Base-by-base conservation (phyloP, 805 yeast species). In the Kregervanrija pseudodelftensis region DNA sequence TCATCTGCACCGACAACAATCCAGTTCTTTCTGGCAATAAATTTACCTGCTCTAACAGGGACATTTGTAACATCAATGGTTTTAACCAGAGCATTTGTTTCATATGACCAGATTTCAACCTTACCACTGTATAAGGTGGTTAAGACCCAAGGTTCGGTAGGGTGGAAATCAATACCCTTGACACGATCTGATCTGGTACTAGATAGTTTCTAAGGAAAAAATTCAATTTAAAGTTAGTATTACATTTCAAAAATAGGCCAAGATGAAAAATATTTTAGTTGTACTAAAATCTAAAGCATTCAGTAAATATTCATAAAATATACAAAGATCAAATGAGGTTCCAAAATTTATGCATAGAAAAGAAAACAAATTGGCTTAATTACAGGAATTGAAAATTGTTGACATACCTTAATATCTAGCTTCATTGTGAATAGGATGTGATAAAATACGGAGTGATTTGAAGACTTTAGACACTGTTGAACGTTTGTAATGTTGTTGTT, bases 161-260 rank as follows among this genome's bases (percentile, higher is more conserved):
- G 99, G 65, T 93, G 99, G 74, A 93, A 85, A 67, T 93, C 99
- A 60, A 93, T 84, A 41, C 96, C 97, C 67, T 93, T 93, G 63
- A 93, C 97, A 65, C 99, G 82, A 65, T 90, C 97, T 35, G 97
- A 83, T 58, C 96, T 86, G 50, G 93, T 79, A 54, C 88, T 83
- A 67, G 90, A 86, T 57, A 82, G 82, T 72, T 85, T 87, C 77
- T 83, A 61, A 49, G 63, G 12, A n/a, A 12, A 41, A 17, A 8
- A 11, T 17, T 32, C 11, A 15, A 11, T 15, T 11, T 15, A 8
- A 16, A n/a, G 9, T 13, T 1, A 3, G 11, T 32, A 47, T 48
- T 48, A 47, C 7, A 22, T 7, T 22, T 22, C 28, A 22, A 22
- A 22, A 22, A 22, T 5, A 5, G 4, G 7, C 8, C 8, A 2